Evolutionary conservation across 2,329 filamentous ascomycete species (phyloP), one percentile per base, ranked within the genome.

Genomic region (Penicillium freii): DNA sequence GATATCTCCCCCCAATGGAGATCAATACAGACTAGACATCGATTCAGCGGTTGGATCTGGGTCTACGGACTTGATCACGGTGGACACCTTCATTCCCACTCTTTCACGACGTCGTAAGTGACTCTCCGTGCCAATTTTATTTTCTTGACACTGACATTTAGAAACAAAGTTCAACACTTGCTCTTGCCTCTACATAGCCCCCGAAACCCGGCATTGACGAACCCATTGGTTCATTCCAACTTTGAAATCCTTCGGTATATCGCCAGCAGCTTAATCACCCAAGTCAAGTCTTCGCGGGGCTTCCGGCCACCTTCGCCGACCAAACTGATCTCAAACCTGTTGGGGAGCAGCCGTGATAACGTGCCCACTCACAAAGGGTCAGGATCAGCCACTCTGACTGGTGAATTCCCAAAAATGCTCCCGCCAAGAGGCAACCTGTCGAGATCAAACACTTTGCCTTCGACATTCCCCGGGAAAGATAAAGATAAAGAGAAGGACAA

Each of bases 261-360:
- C 25, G 83, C 82, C 46, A 79, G 90, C 40, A 79, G 84, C 21
- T 79, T 84, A 33, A 83, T 87, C 40, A 81, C 83, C 0, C 85
- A 87, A 67, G 89, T 85, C 71, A 83, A 85, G 11, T 71, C 68
- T 27, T 69, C 73, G 38, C 83, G 83, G 54, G 87, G 86, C 0
- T 90, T 90, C 69, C 82, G 93, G 10, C 86, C 87, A 5, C 84
- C 88, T n/a, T 97, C 92, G 0, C 92, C 93, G 0, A 90, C 95
- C 47, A 97, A 97, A 72, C 82, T 96, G 68, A 80, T 97, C 17
- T 95, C 92, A 0, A 96, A 84, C 68, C 84, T 97, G 53, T 85
- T 95, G 66, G 84, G 85, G 34, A 84, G 85, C 25, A 83, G 81
- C 55, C 71, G 74, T 57, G 73, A 75, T 8, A 65, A 67, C 33